Conservation (phyloP, 257 asterid species). For the Avicennia marina region DNA sequence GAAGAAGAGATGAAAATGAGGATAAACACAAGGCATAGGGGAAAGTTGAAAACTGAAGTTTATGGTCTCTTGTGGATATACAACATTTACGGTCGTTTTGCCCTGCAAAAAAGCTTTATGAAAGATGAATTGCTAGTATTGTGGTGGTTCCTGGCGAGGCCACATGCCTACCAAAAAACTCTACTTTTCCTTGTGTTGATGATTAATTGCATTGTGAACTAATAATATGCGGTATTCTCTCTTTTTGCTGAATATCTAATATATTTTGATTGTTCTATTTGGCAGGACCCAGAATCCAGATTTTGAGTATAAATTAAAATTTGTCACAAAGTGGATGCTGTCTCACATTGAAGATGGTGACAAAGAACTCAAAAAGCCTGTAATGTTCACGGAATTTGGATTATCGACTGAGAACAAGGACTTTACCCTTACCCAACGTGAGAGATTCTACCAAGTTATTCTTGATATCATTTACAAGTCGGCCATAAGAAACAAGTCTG, state of each 20-base stretch:
- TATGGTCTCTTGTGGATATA: no score
- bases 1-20: not conserved
- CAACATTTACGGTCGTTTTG: no score
- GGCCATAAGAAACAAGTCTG: slow-evolving; percentile 53
- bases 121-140: no score
- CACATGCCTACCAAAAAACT: not conserved
- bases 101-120: no score
- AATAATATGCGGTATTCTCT: not conserved
- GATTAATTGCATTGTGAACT: no score
- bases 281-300: slow-evolving; percentile 74
- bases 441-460: slow-evolving; percentile 57
- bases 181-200: not conserved
- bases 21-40: no score
- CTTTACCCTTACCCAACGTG: slow-evolving; percentile 63
- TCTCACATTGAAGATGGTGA: slow-evolving; percentile 99
- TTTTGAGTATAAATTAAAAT: slow-evolving; percentile 67
- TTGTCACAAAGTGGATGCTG: slow-evolving; percentile 74
- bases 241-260: not conserved
- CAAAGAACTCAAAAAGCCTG: slow-evolving; percentile 78
- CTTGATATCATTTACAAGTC: slow-evolving; percentile 76
- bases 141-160: no score
- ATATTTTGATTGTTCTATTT: slow-evolving; percentile 8
- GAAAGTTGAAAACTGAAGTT: no score
- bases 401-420: slow-evolving; percentile 66
- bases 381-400: slow-evolving; percentile 89